phyloP scores from a whole-genome alignment of 176 grass and related monocot species.

The Oryza officinalis region DNA sequence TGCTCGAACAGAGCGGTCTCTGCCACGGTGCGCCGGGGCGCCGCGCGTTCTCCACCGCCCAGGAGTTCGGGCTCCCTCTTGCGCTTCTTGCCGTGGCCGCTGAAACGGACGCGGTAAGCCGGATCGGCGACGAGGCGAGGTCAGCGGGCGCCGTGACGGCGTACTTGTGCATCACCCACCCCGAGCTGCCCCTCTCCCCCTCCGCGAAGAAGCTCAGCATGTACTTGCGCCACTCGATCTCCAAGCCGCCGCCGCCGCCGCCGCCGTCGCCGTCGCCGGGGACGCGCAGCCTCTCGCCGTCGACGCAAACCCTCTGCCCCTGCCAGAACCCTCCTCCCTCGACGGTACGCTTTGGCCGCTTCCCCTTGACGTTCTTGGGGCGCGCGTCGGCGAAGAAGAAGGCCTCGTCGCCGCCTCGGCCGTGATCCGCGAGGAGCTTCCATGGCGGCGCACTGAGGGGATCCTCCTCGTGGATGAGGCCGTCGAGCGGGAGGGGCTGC shows the following conservation, averaged over 20 bases:
- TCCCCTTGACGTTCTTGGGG: neutral
- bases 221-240: neutral
- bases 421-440: conserved; percentile 16
- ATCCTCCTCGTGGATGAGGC: conserved; percentile 22
- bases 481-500: neutral
- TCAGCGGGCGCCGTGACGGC: neutral
- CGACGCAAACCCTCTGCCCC: neutral
- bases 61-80: no score
- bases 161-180: conserved; percentile 42
- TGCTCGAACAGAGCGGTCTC: no score
- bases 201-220: neutral
- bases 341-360: neutral
- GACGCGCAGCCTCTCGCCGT: neutral
- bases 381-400: conserved; percentile 18
- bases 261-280: neutral
- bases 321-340: neutral
- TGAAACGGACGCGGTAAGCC: neutral
- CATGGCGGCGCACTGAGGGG: conserved; percentile 6
- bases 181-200: neutral
- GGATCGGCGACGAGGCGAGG: neutral
- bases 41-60: no score
- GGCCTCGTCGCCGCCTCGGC: neutral
- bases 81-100: no score
- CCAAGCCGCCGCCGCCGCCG: no score
- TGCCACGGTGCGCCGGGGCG: no score